A percentile compares a stretch with the other conserved stretches of the same genome.
Evolutionary conservation across 257 asterid species (phyloP).

Genomic region (Solanum appendiculatum): DNA sequence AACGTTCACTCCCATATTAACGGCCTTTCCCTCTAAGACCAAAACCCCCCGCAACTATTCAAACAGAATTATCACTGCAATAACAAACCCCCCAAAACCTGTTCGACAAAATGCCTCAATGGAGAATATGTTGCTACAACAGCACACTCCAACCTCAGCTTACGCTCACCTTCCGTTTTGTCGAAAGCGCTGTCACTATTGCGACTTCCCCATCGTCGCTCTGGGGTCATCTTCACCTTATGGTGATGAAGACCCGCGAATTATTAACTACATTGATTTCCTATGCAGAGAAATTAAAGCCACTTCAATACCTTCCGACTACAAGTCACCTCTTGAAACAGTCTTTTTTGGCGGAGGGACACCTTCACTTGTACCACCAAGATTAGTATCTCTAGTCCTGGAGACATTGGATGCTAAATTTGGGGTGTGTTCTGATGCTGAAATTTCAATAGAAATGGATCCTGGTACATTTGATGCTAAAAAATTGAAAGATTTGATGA

Average conservation of each 20-base stretch:
- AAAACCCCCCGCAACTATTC: neutral
- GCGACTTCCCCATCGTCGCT: slow-evolving; percentile 91
- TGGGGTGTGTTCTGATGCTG: slow-evolving; percentile 57
- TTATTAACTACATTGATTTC: slow-evolving; percentile 47
- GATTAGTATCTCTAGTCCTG: slow-evolving; percentile 46
- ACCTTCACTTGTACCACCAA: slow-evolving; percentile 88
- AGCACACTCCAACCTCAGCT: slow-evolving; percentile 73
- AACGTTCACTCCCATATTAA: slow-evolving; percentile 24
- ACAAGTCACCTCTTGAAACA: slow-evolving; percentile 65
- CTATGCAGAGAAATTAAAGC: slow-evolving; percentile 72
- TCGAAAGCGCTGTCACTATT: slow-evolving; percentile 92
- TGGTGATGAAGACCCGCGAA: slow-evolving; percentile 47
- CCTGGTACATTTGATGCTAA: slow-evolving; percentile 77
- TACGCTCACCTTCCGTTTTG: slow-evolving; percentile 97
- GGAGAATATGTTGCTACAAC: slow-evolving; percentile 17
- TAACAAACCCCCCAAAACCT: slow-evolving; percentile 25
- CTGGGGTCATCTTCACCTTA: slow-evolving; percentile 50
- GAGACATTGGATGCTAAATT: slow-evolving; percentile 46
- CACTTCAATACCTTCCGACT: slow-evolving; percentile 17
- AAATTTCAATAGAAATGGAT: slow-evolving; percentile 96
- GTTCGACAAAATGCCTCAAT: slow-evolving; percentile 72
- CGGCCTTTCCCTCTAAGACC: slow-evolving; percentile 23
- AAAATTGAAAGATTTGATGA: slow-evolving; percentile 46
- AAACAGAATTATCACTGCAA: neutral
- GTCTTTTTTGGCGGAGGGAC: slow-evolving; percentile 95